phyloP scores from a whole-genome alignment of 2,329 filamentous ascomycete genomes.

The Canariomyces notabilis region DNA sequence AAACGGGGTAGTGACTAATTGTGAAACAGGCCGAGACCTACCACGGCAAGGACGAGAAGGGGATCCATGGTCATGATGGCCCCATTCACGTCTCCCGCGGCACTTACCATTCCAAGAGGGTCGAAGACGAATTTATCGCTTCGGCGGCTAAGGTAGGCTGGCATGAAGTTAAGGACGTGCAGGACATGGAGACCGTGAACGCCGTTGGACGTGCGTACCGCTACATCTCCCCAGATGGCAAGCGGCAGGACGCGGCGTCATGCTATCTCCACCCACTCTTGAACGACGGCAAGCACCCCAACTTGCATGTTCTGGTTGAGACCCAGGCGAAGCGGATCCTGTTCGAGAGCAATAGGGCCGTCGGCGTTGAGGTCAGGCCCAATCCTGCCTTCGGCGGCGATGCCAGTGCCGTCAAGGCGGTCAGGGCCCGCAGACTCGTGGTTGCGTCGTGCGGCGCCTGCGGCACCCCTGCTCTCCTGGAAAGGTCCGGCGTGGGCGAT shows the following conservation, averaged over 20 bases:
- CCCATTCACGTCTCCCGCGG: slow-evolving; percentile 52
- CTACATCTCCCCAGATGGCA: slow-evolving; percentile 48
- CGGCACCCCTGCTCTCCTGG: slow-evolving; percentile 41
- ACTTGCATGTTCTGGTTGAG: slow-evolving; percentile 51
- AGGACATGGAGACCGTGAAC: slow-evolving; percentile 41
- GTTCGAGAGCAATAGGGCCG: slow-evolving; percentile 42
- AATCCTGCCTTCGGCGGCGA: slow-evolving; percentile 30
- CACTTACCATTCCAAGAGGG: slow-evolving; percentile 35
- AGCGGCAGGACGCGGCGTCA: slow-evolving; percentile 54
- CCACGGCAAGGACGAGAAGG: slow-evolving; percentile 40
- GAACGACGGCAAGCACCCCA: slow-evolving; percentile 39
- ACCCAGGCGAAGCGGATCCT: slow-evolving; percentile 45
- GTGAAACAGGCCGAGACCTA: slow-evolving; percentile 48
- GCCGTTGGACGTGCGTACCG: slow-evolving; percentile 37
- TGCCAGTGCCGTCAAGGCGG: slow-evolving; percentile 9
- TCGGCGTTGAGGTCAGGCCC: slow-evolving; percentile 46
- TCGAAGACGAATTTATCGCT: slow-evolving; percentile 46
- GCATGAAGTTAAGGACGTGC: slow-evolving; percentile 48
- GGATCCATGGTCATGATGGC: slow-evolving; percentile 48
- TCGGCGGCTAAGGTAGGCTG: slow-evolving; percentile 45
- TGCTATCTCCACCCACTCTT: slow-evolving; percentile 50
- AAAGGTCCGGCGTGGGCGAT: slow-evolving; percentile 47
- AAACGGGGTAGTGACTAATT: background rate
- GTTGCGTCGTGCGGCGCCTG: slow-evolving; percentile 36
- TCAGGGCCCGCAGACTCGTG: slow-evolving; percentile 47